Base-by-base conservation (phyloP, 306 rosid genomes). In the Prunus mira region DNA sequence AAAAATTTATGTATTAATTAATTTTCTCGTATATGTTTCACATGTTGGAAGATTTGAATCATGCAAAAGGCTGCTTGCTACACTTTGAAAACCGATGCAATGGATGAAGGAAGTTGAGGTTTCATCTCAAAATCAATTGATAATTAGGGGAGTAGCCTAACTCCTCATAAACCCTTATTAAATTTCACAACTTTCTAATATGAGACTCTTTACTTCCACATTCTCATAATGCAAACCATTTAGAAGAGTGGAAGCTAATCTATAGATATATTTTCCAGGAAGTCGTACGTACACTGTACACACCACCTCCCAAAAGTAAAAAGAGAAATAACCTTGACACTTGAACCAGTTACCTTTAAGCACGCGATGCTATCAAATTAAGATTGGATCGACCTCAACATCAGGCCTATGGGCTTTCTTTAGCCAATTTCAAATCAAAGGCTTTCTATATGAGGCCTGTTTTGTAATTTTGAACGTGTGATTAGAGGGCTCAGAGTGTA, bases 61-160 rank as follows among this genome's bases (percentile, higher is more conserved):
- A 34, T 65, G 49, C 25, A 34, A 65, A 65, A 65, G 67, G 76
- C 75, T 71, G 76, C 25, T 18, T 71, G 76, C 25, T 18, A 60
- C 17, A 13, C 3, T 65, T 34, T 34, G 47, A 65, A 24, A 73
- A 13, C 34, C 15, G 22, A 22, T 25, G 65, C 67, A n/a, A 27
- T 72, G 52, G 45, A 24, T 24, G 25, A 24, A 24, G 25, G 1
- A 24, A 24, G 25, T 24, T 24, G 1, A 24, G 25, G 25, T 24
- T 24, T 0, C 0, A 24, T 24, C 25, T 24, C 1, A 24, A 24
- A 24, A 24, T 1, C 0, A 24, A 24, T 24, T 24, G 0, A 24
- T 24, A 24, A 24, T 24, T 1, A 24, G 25, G 0, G 25, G 25
- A 24, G 25, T 24, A 24, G 1, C 0, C 1, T 1, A 24, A 24